Percentiles rank a stretch among this genome's conserved stretches.
phyloP scores from a whole-genome alignment of 129 eudicot genomes.

The Helichrysum umbraculigerum region DNA sequence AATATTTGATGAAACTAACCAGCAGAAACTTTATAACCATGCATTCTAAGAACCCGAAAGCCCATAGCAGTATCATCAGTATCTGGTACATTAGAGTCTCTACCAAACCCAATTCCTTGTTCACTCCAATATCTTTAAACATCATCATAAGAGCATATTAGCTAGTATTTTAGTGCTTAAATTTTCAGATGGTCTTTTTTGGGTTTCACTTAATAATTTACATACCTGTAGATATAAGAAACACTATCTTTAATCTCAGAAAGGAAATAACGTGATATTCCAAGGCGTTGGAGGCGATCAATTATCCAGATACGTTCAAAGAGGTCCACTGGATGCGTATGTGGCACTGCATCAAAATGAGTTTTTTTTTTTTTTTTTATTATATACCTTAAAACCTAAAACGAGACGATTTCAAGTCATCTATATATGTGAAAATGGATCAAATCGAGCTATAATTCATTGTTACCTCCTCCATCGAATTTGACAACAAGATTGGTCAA shows the following conservation, averaged over 20 bases:
- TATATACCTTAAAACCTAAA: no score
- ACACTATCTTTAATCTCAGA: constrained; percentile 30
- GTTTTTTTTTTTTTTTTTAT: no score
- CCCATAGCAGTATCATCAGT: constrained; percentile 3
- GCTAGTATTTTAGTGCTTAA: no score
- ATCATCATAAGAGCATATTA: no score
- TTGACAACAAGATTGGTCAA: neutral
- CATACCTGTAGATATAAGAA: constrained; percentile 35
- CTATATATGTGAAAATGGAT: no score
- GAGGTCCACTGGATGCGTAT: constrained; percentile 55
- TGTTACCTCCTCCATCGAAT: neutral
- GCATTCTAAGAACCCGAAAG: neutral
- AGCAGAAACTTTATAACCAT: neutral
- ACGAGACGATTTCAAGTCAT: no score
- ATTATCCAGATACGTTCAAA: constrained; percentile 54
- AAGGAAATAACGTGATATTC: constrained; percentile 36
- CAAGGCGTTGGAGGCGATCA: constrained; percentile 54
- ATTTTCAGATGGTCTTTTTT: no score
- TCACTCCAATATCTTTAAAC: no score
- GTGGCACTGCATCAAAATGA: constrained; percentile 38
- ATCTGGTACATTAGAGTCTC: neutral
- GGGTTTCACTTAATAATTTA: neutral
- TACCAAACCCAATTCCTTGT: neutral
- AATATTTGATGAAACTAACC: neutral
- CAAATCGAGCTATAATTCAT: neutral